Base-by-base conservation (phyloP, 495 filamentous ascomycete genomes). In the Aspergillus asperescens region DNA sequence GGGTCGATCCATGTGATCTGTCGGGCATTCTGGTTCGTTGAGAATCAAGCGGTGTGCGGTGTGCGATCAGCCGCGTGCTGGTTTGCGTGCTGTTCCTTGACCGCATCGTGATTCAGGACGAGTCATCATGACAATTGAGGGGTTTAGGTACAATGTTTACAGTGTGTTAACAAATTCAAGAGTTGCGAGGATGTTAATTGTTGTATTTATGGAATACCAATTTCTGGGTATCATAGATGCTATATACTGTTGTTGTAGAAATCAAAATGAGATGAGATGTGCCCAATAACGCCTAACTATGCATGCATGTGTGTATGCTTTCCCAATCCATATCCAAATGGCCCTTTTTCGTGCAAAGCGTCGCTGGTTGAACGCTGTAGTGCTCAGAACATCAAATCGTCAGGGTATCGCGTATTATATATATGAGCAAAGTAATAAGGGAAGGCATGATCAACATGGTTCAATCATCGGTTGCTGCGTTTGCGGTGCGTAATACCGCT, bases 401-500 rank as follows among this genome's bases (percentile, higher is more conserved):
- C 12, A 29, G 47, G 41, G 47, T 50, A 50, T 45, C 40, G 46
- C 32, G 46, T 56, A 56, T 50, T 35, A 31, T 55, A 42, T 23
- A 50, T 44, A n/a, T 37, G 38, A 18, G 49, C 18, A 42, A 4
- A 41, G 12, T 9, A 24, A 12, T 10, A 38, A 24, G 56, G 55
- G 61, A 50, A 53, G 29, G 16, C 32, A 59, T 44, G 44, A 48
- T 68, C 66, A 73, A 50, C 68, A 78, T 49, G 74, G 70, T 51
- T 72, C 66, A 48, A 78, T 70, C 16, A 73, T 66, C 20, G 71
- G 60, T 51, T 62, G 65, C 57, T 67, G 68, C 55, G 73, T 50
- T 61, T 67, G 69, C 50, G 75, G 75, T 55, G 80, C 73, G 66
- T 82, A 85, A 72, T 78, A 86, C 61, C 77, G 76, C 48, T 80